Conservation (phyloP, 2,329 filamentous ascomycete species). For the Orbilia quercus region DNA sequence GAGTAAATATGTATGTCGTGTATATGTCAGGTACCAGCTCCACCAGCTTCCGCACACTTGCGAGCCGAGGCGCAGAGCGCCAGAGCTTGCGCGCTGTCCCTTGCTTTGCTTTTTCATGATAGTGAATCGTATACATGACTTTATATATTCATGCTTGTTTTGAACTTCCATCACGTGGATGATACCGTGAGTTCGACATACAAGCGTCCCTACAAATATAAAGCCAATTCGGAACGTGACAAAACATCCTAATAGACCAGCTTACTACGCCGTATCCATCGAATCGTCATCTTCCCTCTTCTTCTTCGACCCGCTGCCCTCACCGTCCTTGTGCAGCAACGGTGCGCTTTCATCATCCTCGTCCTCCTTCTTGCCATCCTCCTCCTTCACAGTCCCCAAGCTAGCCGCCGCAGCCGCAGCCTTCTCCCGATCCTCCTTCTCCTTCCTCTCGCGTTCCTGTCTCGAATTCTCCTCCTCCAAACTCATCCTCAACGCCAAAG, state of each 20-base stretch:
- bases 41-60: slow-evolving; percentile 12
- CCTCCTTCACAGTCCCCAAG: slow-evolving; percentile 84
- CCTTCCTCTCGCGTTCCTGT: slow-evolving; percentile 83
- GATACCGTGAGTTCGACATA: slow-evolving; percentile 5
- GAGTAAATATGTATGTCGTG: no score
- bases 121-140: no score
- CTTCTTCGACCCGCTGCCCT: slow-evolving; percentile 69
- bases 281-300: slow-evolving; percentile 73
- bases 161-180: slow-evolving; percentile 1
- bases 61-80: slow-evolving; percentile 28
- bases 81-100: no score
- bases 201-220: slow-evolving; percentile 6
- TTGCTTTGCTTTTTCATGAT: slow-evolving; percentile 29
- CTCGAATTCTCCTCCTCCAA: slow-evolving; percentile 97
- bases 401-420: slow-evolving; percentile 62
- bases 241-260: slow-evolving; percentile 18
- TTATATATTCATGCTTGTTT: not conserved
- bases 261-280: slow-evolving; percentile 85
- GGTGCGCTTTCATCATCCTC: slow-evolving; percentile 72
- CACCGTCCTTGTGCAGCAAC: slow-evolving; percentile 72
- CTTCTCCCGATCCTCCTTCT: slow-evolving; percentile 78
- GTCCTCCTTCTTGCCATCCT: slow-evolving; percentile 62
- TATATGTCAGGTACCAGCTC: slow-evolving; percentile 21
- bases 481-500: slow-evolving; percentile 93
- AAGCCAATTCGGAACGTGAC: not conserved